Base-by-base conservation (phyloP, 2,329 filamentous ascomycete genomes). In the Fusarium sp. region DNA sequence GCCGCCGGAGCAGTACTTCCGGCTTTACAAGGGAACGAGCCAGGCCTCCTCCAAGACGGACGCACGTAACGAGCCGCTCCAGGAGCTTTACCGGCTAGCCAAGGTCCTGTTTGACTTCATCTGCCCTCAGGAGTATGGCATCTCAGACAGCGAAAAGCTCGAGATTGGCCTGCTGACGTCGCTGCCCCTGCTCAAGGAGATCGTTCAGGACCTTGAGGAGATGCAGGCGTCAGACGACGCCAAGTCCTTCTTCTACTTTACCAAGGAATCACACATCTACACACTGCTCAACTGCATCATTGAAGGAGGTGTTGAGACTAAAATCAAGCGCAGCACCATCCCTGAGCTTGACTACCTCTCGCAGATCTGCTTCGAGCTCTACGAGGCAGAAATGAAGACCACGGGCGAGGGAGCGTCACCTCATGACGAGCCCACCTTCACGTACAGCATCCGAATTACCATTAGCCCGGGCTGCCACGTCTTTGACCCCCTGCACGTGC, bases 51-150 rank as follows among this genome's bases (percentile, higher is more conserved):
- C 90, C 13, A 97, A 96, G 81, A 87, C 90, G 14, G 95, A 98
- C 75, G 91, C 89, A 29, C 88, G 93, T 6, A 90, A 98, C 11
- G 91, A 94, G 71, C 96, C 96, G 67, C 85, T 99, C 44, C 90
- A 96, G 67, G 94, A 99, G 79, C 84, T 99, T 60, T 99, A 98
- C 81, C 93, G 93, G 73, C 85, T 97, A 50, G 93, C 93, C 61
- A 99, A 99, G 81, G 90, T 98, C 11, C 83, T 99, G 13, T 99
- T 99, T 76, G 96, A 99, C 80, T 99, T 97, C 78, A 97, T 99
- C 74, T 97, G 96, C 59, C 96, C 96, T 1, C 96, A 99, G 76
- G 96, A 99, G 80, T 99, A 99, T 76, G 96, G 96, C 58, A 99
- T 99, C 71, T 93, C 92, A 4, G 92, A 97, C 76, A 91, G 89